These are phyloP conservation scores for Hypoxylon sp. DNA, from an alignment of 2,329 filamentous ascomycete species.

Conservation along the genomic window DNA sequence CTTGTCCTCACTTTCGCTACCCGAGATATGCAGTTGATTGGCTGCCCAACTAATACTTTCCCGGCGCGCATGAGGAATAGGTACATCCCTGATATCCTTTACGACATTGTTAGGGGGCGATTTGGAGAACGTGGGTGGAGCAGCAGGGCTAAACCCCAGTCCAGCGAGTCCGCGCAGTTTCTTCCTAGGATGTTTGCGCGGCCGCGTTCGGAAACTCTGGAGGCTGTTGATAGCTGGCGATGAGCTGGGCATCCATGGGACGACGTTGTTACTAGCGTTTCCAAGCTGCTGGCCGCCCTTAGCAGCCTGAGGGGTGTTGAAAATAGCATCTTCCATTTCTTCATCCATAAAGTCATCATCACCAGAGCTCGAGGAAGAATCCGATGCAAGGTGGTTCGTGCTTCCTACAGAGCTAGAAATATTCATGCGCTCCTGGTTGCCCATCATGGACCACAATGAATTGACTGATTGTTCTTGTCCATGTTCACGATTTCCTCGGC, in stretches of 20 bases:
- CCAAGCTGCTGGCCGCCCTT: conserved; percentile 68
- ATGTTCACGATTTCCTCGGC: conserved; percentile 65
- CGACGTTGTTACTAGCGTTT: conserved; percentile 53
- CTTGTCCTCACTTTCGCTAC: conserved; percentile 85
- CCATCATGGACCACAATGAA: conserved; percentile 79
- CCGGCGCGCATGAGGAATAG: conserved; percentile 71
- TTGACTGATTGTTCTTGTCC: conserved; percentile 76
- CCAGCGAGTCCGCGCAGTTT: conserved; percentile 63
- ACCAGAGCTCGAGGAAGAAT: conserved; percentile 81
- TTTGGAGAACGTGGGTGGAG: conserved; percentile 68
- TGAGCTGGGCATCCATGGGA: conserved; percentile 74
- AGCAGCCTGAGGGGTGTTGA: conserved; percentile 84
- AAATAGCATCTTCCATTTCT: conserved; percentile 83
- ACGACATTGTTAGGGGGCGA: conserved; percentile 75
- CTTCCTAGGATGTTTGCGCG: conserved; percentile 76
- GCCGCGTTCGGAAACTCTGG: conserved; percentile 84
- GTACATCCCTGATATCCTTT: conserved; percentile 58
- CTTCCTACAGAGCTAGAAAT: conserved; percentile 88
- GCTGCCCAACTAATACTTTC: conserved; percentile 94
- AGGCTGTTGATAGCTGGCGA: conserved; percentile 83
- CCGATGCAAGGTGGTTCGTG: conserved; percentile 80
- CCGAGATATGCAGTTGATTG: conserved; percentile 85
- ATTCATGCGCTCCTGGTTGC: conserved; percentile 76
- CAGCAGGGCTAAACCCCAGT: conserved; percentile 64
- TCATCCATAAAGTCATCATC: conserved; percentile 80